A percentile compares a stretch with the other conserved stretches of the same genome.
phyloP scores from a whole-genome alignment of 139 green algal species.

The Coelastrella sp. region DNA sequence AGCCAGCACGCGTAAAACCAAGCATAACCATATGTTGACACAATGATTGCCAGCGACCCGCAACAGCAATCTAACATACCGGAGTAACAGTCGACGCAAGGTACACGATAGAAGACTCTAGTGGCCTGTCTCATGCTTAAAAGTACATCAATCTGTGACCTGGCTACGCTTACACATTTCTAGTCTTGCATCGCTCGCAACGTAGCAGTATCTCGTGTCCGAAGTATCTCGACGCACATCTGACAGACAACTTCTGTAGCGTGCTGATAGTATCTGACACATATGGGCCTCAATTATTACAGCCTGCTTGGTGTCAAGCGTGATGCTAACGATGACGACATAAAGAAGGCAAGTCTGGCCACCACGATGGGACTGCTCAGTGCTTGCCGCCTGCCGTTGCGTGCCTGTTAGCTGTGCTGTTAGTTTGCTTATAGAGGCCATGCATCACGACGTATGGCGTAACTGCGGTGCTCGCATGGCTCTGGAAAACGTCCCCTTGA shows the following conservation, averaged over 20 bases:
- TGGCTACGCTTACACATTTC: no score
- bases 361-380: neutral
- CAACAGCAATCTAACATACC: neutral
- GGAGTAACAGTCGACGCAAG: neutral
- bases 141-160: no score
- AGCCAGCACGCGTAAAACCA: no score
- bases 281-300: slow-evolving; percentile 90
- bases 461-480: no score
- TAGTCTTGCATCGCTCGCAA: no score
- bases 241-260: neutral
- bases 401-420: no score
- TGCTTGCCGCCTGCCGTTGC: neutral
- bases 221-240: neutral
- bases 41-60: neutral
- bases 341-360: slow-evolving; percentile 62
- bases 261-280: neutral
- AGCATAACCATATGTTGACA: no score
- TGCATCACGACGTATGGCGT: no score
- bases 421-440: no score
- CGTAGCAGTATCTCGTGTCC: neutral
- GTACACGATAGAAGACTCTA: neutral
- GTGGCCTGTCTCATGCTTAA: no score
- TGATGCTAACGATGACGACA: slow-evolving; percentile 66
- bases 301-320: slow-evolving; percentile 77
- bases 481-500: no score